These are phyloP conservation scores for Sanghuangporus sanghuang DNA, from an alignment of 1,284 basidiomycete genomes.

Conservation along the genomic window DNA sequence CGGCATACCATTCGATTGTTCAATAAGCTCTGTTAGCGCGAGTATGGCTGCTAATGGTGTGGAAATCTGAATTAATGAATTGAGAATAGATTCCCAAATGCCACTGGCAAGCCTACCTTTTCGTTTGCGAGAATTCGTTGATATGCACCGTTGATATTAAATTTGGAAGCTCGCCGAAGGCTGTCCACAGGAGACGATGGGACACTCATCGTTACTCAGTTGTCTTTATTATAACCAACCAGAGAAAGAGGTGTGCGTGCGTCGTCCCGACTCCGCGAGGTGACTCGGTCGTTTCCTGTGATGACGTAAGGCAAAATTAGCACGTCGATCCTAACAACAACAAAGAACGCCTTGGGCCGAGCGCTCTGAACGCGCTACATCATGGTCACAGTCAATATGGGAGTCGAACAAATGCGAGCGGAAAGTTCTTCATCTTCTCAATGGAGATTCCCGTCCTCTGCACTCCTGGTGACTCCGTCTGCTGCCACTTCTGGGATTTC, in stretches of 20 bases:
- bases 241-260: too few relatives aligned
- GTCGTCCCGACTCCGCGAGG: too few relatives aligned
- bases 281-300: not conserved
- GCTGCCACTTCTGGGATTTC: slow-evolving; percentile 43
- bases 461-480: slow-evolving; percentile 53
- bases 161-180: slow-evolving; percentile 21
- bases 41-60: slow-evolving; percentile 87
- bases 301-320: not conserved
- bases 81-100: slow-evolving; percentile 5
- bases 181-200: slow-evolving; percentile 2
- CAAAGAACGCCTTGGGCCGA: too few relatives aligned
- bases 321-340: not conserved
- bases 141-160: slow-evolving; percentile 57
- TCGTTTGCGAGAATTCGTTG: slow-evolving; percentile 50
- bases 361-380: not conserved
- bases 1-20: slow-evolving; percentile 61
- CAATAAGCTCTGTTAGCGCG: slow-evolving; percentile 72
- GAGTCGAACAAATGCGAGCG: not conserved
- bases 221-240: not conserved
- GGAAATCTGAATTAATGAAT: slow-evolving; percentile 51
- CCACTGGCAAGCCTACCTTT: slow-evolving; percentile 38
- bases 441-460: slow-evolving; percentile 65
- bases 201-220: not conserved
- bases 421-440: slow-evolving; percentile 35
- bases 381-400: not conserved